phyloP scores from a whole-genome alignment of 73 alveolate species.

The Stentor coeruleus region DNA sequence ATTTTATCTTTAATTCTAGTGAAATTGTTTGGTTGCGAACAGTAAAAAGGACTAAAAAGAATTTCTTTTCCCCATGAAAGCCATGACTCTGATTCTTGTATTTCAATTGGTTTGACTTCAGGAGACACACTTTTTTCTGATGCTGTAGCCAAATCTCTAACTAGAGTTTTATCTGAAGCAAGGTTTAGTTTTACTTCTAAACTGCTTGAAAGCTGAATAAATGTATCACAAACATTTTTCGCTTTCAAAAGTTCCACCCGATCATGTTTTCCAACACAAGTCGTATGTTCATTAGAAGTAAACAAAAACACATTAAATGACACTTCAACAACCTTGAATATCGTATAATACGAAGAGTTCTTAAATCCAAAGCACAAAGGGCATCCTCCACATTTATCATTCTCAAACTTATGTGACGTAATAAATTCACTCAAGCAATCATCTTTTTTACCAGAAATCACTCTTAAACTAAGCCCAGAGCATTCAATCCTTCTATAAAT shows the following conservation, averaged over 20 bases:
- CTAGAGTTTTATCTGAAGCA: background rate
- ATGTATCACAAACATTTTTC: background rate
- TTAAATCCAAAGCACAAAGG: conserved; percentile 16
- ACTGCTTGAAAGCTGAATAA: background rate
- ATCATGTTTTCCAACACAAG: background rate
- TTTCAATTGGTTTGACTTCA: background rate
- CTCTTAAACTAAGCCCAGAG: background rate
- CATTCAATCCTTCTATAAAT: background rate
- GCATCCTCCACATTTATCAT: conserved; percentile 17
- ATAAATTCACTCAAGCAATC: conserved; percentile 8
- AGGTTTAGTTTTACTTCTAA: background rate
- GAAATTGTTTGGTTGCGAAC: background rate
- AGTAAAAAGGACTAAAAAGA: conserved; percentile 1
- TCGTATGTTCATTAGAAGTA: background rate
- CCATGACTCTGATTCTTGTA: background rate
- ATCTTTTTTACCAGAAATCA: conserved; percentile 5
- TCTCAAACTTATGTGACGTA: background rate
- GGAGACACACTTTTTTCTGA: background rate
- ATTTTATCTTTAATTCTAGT: background rate
- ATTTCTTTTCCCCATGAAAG: background rate
- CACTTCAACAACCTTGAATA: background rate
- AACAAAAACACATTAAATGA: background rate
- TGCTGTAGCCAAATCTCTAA: background rate
- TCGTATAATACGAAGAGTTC: background rate
- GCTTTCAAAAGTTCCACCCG: conserved; percentile 7